Evolutionary conservation across 2,329 filamentous ascomycete genomes (phyloP), one percentile per base, ranked within the genome.

Genomic region (Aspergillus sp.): DNA sequence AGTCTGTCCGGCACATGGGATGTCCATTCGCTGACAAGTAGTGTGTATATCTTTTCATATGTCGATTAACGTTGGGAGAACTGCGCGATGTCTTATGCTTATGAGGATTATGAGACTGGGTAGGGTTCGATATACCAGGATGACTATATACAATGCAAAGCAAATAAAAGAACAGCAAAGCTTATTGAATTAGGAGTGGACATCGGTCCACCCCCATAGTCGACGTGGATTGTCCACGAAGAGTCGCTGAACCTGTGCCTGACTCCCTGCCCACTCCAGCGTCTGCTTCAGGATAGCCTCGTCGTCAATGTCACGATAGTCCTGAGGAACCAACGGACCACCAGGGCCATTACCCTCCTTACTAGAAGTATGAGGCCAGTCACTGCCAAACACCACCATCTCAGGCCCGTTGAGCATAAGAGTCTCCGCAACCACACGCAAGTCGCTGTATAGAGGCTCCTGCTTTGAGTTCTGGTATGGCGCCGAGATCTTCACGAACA

Each of bases 401-500:
- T 51, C 35, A 4, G 48, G 48, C 6, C 48, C 35, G 19, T 51
- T 51, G 2, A 39, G 9, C n/a, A 51, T 51, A 2, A 51, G 33
- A 11, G 48, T 51, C 33, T 51, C 48, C 7, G 48, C 35, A 17
- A 51, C 19, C 0, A 51, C 48, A 4, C 35, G 48, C 48, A 51
- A 24, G 21, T 51, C 48, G 23, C 37, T 39, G 23, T 51, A 41
- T 15, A 51, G n/a, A 9, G 48, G 48, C 33, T 37, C 48, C 33
- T 51, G 33, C 35, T 41, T 37, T 3, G 48, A 51, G 37, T 51
- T 51, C 48, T 51, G 48, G 17, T 51, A 51, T 4, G 48, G 48
- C 7, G 48, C 48, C 3, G 48, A 51, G 7, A 51, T 51, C 31
- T 51, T 51, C 48, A 51, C 48, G 19, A 51, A 51, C 12, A 51